Percentiles rank a stretch among this genome's conserved stretches.
These are phyloP conservation scores for Exophiala lecanii-corni DNA, from an alignment of 2,329 filamentous ascomycete genomes.

Conservation along the genomic window DNA sequence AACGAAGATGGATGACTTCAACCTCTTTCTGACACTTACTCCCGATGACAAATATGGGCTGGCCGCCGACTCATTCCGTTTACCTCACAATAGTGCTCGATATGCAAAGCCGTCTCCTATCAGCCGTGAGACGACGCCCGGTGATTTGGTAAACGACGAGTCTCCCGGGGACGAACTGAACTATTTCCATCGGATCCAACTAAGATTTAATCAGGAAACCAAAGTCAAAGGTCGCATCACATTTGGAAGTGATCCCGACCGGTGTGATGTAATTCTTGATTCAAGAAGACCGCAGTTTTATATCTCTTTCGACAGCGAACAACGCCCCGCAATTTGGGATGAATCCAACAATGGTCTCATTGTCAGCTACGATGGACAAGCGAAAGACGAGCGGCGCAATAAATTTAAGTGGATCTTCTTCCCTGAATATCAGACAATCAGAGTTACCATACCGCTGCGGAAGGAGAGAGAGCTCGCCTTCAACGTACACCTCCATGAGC, in stretches of 20 bases:
- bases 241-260: conserved; percentile 7
- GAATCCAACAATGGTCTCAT: conserved; percentile 8
- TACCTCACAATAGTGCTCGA: too few relatives aligned
- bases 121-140: too few relatives aligned
- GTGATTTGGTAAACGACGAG: too few relatives aligned
- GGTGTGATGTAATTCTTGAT: conserved; percentile 4
- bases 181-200: conserved; percentile 6
- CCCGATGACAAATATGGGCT: too few relatives aligned
- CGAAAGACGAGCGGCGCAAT: conserved; percentile 5
- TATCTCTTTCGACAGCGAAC: conserved; percentile 14
- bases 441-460: neutral
- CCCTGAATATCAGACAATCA: neutral
- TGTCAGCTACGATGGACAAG: conserved; percentile 16
- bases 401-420: conserved; percentile 18
- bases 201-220: conserved; percentile 7
- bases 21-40: too few relatives aligned
- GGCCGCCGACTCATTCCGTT: too few relatives aligned
- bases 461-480: conserved; percentile 4
- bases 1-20: too few relatives aligned
- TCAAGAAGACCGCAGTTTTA: conserved; percentile 7
- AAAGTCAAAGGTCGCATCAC: conserved; percentile 8
- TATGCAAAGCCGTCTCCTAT: too few relatives aligned
- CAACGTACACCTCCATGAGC: conserved; percentile 8
- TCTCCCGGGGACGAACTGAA: too few relatives aligned
- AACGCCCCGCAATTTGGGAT: conserved; percentile 9